Percentiles rank a stretch among this genome's conserved stretches.
Evolutionary conservation across 176 grass and related monocot species (phyloP).

Genomic region (Hordeum marinum): DNA sequence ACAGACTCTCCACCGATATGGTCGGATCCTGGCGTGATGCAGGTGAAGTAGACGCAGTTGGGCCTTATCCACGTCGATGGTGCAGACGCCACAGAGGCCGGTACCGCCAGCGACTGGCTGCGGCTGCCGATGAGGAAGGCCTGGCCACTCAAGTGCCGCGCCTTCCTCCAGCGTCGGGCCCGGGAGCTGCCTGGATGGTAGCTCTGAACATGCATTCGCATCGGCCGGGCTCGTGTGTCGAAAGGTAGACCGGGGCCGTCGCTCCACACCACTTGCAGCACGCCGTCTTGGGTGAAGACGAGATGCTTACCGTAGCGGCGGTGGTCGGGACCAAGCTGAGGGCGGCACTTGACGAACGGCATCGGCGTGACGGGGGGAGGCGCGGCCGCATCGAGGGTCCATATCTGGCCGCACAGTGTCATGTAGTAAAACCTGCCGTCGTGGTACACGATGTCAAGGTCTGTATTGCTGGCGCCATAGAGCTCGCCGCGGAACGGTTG

Average conservation of each 20-base stretch:
- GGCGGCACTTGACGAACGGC: neutral
- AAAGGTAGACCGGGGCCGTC: neutral
- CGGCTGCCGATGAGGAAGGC: slow-evolving; percentile 9
- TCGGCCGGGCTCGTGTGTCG: neutral
- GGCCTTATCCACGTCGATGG: slow-evolving; percentile 11
- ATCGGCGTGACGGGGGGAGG: neutral
- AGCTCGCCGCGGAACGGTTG: neutral
- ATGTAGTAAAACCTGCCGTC: slow-evolving; percentile 6
- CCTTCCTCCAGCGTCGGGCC: neutral
- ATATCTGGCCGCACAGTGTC: neutral
- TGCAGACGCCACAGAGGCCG: neutral
- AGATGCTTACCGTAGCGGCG: neutral
- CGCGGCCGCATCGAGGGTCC: neutral
- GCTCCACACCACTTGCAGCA: slow-evolving; percentile 18
- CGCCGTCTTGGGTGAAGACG: neutral
- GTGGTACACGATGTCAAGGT: slow-evolving; percentile 13
- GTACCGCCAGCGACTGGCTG: neutral
- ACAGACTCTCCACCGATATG: neutral
- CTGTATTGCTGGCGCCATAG: neutral
- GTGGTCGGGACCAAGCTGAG: neutral
- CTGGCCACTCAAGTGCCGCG: neutral
- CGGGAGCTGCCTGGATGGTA: neutral
- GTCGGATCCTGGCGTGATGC: neutral
- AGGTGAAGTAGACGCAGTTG: slow-evolving; percentile 17
- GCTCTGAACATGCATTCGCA: neutral